These are phyloP conservation scores for Begonia masoniana DNA, from an alignment of 306 rosid genomes.

Conservation along the genomic window DNA sequence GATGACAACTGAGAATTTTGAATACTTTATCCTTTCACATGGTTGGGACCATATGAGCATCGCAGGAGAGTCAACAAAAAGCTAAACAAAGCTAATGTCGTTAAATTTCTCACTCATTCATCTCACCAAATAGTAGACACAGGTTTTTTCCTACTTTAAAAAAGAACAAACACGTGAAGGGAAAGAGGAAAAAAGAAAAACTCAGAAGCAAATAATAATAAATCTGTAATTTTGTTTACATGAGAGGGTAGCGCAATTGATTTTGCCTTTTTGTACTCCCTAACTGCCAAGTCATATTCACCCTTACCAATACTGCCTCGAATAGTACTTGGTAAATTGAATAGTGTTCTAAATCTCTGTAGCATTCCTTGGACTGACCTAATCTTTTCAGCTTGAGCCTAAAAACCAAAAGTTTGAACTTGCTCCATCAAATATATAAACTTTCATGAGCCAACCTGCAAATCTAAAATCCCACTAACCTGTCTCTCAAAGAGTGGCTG, in stretches of 20 bases:
- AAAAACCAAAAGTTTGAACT: conserved; percentile 13
- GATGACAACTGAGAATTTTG: too few species aligned
- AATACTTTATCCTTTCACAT: too few species aligned
- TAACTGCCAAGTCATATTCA: conserved; percentile 91
- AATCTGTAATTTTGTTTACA: conserved; percentile 23
- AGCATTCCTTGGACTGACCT: conserved; percentile 98
- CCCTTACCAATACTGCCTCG: conserved; percentile 96
- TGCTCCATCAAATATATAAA: conserved; percentile 13
- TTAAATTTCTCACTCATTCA: too few species aligned
- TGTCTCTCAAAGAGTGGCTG: conserved; percentile 94
- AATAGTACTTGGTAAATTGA: conserved; percentile 91
- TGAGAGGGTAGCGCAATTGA: conserved; percentile 93
- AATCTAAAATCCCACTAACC: conserved; percentile 39
- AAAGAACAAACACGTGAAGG: too few species aligned
- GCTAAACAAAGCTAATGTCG: too few species aligned
- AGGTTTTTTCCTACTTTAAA: too few species aligned
- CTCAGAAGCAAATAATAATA: background rate
- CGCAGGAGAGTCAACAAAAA: too few species aligned
- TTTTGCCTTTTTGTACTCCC: conserved; percentile 99
- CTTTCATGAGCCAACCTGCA: conserved; percentile 10
- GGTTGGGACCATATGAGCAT: too few species aligned
- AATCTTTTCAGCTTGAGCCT: conserved; percentile 99
- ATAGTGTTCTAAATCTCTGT: conserved; percentile 90
- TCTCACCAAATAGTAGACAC: too few species aligned
- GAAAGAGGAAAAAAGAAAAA: conserved; percentile 1